Conservation (phyloP, 1,284 basidiomycete species). For the Ceratobasidium sp. region DNA sequence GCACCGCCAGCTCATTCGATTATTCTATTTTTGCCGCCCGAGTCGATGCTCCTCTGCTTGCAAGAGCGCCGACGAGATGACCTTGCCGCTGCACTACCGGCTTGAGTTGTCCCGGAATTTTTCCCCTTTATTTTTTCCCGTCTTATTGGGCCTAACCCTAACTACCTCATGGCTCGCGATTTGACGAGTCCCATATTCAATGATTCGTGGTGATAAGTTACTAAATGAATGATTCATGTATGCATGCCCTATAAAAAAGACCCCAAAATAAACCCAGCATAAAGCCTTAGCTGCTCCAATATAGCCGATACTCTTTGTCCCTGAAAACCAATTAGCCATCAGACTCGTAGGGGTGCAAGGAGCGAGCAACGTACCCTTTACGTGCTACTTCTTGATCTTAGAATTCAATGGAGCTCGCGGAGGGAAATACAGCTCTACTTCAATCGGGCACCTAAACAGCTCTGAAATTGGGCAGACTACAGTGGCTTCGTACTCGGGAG, state of each 20-base stretch:
- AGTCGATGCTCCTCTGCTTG: slow-evolving; percentile 42
- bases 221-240: too few species aligned
- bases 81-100: slow-evolving; percentile 29
- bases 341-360: too few species aligned
- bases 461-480: slow-evolving; percentile 13
- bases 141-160: slow-evolving; percentile 32
- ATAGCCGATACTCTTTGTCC: too few species aligned
- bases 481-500: slow-evolving; percentile 6
- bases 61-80: slow-evolving; percentile 36
- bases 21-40: slow-evolving; percentile 42
- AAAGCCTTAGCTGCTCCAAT: too few species aligned
- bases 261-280: too few species aligned
- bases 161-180: too few species aligned
- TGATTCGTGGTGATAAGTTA: too few species aligned
- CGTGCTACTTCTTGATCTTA: neutral
- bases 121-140: neutral
- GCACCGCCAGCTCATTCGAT: neutral
- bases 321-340: too few species aligned
- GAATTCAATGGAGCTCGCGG: neutral
- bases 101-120: slow-evolving; percentile 36
- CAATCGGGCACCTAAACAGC: neutral
- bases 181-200: too few species aligned
- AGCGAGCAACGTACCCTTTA: neutral
- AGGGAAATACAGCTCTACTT: slow-evolving; percentile 10
- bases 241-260: too few species aligned